Evolutionary conservation across 2,329 filamentous ascomycete genomes (phyloP).

Genomic region (Phaeoacremonium minimum): DNA sequence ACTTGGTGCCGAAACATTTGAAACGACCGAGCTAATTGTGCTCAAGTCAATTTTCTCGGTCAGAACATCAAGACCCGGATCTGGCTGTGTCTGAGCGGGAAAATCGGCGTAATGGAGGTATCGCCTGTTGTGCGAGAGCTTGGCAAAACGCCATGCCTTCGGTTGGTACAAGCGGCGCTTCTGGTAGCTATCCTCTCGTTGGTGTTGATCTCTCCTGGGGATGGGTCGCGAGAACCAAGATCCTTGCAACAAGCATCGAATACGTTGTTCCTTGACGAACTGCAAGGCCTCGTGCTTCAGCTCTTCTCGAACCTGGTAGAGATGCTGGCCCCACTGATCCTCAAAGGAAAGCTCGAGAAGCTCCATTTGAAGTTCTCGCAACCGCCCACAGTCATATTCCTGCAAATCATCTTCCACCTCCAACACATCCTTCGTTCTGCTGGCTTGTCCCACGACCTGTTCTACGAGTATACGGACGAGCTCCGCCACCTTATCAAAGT

Average conservation of each 20-base stretch:
- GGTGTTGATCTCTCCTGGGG: constrained; percentile 29
- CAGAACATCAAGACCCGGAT: constrained; percentile 70
- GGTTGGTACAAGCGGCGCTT: constrained; percentile 38
- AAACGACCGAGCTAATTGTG: constrained; percentile 87
- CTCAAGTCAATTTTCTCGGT: constrained; percentile 81
- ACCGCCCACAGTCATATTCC: constrained; percentile 72
- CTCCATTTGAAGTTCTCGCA: constrained; percentile 90
- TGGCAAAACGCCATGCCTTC: constrained; percentile 74
- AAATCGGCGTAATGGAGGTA: constrained; percentile 91
- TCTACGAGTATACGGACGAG: constrained; percentile 86
- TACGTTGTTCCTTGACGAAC: constrained; percentile 95
- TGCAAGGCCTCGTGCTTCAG: constrained; percentile 86
- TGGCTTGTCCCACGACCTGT: constrained; percentile 78
- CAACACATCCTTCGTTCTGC: constrained; percentile 75
- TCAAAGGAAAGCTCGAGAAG: constrained; percentile 88
- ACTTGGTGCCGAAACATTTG: constrained; percentile 73
- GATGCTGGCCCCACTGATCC: constrained; percentile 87
- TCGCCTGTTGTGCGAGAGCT: constrained; percentile 84
- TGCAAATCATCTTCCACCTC: constrained; percentile 87
- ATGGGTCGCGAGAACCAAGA: constrained; percentile 72
- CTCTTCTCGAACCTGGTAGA: constrained; percentile 86
- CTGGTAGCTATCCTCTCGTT: constrained; percentile 36
- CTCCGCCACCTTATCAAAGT: constrained; percentile 92
- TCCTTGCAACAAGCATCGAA: constrained; percentile 82
- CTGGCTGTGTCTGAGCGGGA: constrained; percentile 54